These are phyloP conservation scores for Mycena citricolor DNA, from an alignment of 1,284 basidiomycete genomes.

Conservation along the genomic window DNA sequence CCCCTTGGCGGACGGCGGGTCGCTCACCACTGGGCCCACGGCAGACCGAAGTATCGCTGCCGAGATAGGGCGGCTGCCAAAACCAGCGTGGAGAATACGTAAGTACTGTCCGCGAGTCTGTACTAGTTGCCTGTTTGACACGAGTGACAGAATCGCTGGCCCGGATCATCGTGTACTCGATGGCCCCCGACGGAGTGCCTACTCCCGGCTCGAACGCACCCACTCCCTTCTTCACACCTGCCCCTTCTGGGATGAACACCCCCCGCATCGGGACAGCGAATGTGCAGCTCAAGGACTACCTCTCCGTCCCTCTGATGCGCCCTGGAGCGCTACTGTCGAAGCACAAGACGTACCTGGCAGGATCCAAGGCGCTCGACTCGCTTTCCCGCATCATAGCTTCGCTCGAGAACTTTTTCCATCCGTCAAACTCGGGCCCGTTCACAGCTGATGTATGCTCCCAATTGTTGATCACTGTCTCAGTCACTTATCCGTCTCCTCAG, in stretches of 20 bases:
- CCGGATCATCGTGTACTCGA: slow-evolving; percentile 87
- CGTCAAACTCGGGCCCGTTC: slow-evolving; percentile 72
- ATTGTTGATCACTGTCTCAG: slow-evolving; percentile 6
- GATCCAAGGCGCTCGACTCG: slow-evolving; percentile 85
- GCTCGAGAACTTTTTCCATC: slow-evolving; percentile 88
- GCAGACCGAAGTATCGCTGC: slow-evolving; percentile 67
- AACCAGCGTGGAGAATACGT: slow-evolving; percentile 67
- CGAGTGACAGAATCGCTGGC: slow-evolving; percentile 70
- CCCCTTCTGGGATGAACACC: slow-evolving; percentile 59
- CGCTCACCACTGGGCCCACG: slow-evolving; percentile 67
- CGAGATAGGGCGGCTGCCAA: slow-evolving; percentile 65
- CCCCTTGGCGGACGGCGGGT: slow-evolving; percentile 68
- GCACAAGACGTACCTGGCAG: slow-evolving; percentile 70
- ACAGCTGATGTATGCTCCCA: slow-evolving; percentile 58
- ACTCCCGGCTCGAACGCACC: slow-evolving; percentile 52
- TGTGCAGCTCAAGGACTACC: slow-evolving; percentile 56
- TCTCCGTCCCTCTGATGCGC: slow-evolving; percentile 57
- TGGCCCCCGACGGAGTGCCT: slow-evolving; percentile 72
- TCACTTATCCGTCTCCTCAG: slow-evolving; percentile 33
- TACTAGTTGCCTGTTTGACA: slow-evolving; percentile 7
- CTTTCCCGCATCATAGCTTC: slow-evolving; percentile 84
- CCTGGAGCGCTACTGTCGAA: slow-evolving; percentile 34
- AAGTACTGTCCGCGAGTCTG: slow-evolving; percentile 1
- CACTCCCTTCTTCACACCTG: slow-evolving; percentile 65
- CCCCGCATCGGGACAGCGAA: slow-evolving; percentile 46